These are phyloP conservation scores for Ophiobolus disseminans DNA, from an alignment of 2,329 filamentous ascomycete genomes.

Conservation along the genomic window DNA sequence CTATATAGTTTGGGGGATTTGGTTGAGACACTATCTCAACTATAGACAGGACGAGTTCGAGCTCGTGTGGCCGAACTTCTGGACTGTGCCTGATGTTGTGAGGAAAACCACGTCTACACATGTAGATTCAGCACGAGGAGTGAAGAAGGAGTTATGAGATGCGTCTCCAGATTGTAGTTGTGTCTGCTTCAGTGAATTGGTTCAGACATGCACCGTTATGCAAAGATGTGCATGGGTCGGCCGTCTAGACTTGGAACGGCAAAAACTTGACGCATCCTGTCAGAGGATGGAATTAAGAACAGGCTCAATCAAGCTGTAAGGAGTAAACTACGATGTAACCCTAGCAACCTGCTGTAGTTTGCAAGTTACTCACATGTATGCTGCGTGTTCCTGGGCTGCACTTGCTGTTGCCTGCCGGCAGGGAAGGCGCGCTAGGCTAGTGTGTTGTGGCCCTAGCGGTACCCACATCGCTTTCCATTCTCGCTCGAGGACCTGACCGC, in stretches of 20 bases:
- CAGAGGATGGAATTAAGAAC: too few relatives aligned
- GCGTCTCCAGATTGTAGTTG: background rate
- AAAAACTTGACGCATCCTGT: too few relatives aligned
- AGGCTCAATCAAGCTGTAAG: too few relatives aligned
- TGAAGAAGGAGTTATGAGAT: constrained; percentile 43
- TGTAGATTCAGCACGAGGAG: constrained; percentile 24
- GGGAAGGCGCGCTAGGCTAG: constrained; percentile 2
- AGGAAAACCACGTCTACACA: constrained; percentile 12
- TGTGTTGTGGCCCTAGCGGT: constrained; percentile 8
- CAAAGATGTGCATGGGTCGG: too few relatives aligned
- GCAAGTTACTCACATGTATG: too few relatives aligned
- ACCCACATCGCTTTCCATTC: too few relatives aligned
- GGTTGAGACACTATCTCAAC: constrained; percentile 79
- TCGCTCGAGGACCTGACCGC: too few relatives aligned
- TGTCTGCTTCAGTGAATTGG: background rate
- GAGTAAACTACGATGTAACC: too few relatives aligned
- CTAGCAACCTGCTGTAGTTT: too few relatives aligned
- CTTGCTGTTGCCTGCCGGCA: constrained; percentile 25
- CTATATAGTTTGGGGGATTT: constrained; percentile 84
- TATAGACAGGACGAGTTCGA: constrained; percentile 74
- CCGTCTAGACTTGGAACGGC: too few relatives aligned
- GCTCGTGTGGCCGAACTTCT: constrained; percentile 71
- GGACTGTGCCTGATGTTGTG: constrained; percentile 62
- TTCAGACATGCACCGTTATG: too few relatives aligned
- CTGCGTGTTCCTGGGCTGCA: background rate